phyloP scores from a whole-genome alignment of 139 green algal species.

The Asterochloris erici region DNA sequence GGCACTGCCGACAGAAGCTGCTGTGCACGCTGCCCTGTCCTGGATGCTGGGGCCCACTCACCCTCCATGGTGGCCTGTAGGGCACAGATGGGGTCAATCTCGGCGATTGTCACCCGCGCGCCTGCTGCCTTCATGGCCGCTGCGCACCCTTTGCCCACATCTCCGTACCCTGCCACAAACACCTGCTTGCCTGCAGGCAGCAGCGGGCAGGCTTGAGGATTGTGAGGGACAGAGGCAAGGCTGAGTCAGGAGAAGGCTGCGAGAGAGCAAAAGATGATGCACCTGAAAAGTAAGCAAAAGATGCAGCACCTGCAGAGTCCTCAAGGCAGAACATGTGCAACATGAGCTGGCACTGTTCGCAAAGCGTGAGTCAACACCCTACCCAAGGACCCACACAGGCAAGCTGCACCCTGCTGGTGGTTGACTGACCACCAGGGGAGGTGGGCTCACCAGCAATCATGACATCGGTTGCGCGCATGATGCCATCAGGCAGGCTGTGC shows the following conservation, averaged over 20 bases:
- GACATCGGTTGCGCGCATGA: conserved; percentile 99
- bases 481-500: conserved; percentile 98
- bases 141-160: conserved; percentile 98
- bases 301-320: neutral
- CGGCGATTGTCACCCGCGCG: conserved; percentile 43
- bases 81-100: conserved; percentile 99
- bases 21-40: too few species aligned
- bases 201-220: neutral
- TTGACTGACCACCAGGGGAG: too few species aligned
- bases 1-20: too few species aligned
- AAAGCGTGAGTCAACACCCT: too few species aligned
- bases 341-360: too few species aligned
- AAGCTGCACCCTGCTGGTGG: too few species aligned
- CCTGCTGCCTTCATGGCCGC: conserved; percentile 92
- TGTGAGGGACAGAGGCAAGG: neutral
- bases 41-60: neutral
- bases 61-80: conserved; percentile 96
- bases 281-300: conserved; percentile 24
- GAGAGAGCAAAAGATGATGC: neutral
- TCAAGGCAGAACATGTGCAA: too few species aligned
- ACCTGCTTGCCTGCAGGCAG: conserved; percentile 75
- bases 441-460: conserved; percentile 83
- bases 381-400: too few species aligned
- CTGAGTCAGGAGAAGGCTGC: neutral
- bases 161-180: conserved; percentile 94